These are phyloP conservation scores for Myxozyma neotropica DNA, from an alignment of 805 yeast genomes.

Conservation along the genomic window DNA sequence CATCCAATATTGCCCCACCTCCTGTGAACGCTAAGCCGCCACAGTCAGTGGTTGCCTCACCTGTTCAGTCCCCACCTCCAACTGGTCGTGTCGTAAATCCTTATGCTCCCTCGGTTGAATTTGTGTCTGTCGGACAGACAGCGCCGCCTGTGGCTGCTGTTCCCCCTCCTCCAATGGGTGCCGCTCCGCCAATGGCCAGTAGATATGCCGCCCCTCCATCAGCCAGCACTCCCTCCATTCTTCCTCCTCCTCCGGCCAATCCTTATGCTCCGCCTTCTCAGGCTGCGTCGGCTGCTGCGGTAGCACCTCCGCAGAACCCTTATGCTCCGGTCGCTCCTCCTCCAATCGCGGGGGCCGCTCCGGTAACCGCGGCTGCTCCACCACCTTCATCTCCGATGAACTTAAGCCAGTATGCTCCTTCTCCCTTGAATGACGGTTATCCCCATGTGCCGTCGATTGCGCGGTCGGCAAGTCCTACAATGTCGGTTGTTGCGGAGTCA, in stretches of 20 bases:
- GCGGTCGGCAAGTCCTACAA: slow-evolving; percentile 35
- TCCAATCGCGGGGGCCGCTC: slow-evolving; percentile 15
- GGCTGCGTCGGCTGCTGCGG: slow-evolving; percentile 3
- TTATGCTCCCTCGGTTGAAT: slow-evolving; percentile 27
- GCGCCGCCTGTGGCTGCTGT: slow-evolving; percentile 7
- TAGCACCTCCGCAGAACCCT: slow-evolving; percentile 19
- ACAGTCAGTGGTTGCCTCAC: slow-evolving; percentile 21
- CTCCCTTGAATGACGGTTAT: slow-evolving; percentile 43
- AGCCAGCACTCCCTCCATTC: slow-evolving; percentile 37
- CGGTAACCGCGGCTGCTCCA: slow-evolving; percentile 18
- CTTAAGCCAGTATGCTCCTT: slow-evolving; percentile 40
- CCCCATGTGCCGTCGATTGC: slow-evolving; percentile 35
- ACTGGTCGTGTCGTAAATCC: slow-evolving; percentile 11
- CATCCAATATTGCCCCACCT: slow-evolving; percentile 30
- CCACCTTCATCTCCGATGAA: slow-evolving; percentile 26
- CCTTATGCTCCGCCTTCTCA: slow-evolving; percentile 47
- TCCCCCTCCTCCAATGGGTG: slow-evolving; percentile 18
- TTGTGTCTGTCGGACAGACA: slow-evolving; percentile 25
- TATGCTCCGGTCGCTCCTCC: slow-evolving; percentile 28
- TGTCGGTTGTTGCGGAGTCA: slow-evolving; percentile 38
- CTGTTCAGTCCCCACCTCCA: slow-evolving; percentile 32
- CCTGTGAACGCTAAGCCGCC: slow-evolving; percentile 31
- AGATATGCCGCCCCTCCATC: slow-evolving; percentile 20
- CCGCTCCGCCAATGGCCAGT: slow-evolving; percentile 15
- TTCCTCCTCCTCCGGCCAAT: slow-evolving; percentile 42